A percentile compares a stretch with the other conserved stretches of the same genome.
Evolutionary conservation across 306 rosid species (phyloP).

Genomic region (Benincasa hispida): DNA sequence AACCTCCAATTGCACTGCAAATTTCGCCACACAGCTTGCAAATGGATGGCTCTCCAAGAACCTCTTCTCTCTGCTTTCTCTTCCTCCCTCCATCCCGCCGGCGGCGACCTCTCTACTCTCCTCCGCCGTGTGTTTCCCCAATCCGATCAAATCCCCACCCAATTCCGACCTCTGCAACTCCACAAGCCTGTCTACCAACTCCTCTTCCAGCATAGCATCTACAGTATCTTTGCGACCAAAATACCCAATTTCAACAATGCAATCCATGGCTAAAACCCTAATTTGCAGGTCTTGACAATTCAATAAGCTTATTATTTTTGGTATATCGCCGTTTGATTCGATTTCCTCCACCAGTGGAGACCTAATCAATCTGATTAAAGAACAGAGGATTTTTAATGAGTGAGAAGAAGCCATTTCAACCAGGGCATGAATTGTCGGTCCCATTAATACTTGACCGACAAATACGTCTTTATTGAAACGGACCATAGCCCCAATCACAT

Average conservation of each 20-base stretch:
- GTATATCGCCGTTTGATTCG: constrained; percentile 48
- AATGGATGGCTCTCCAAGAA: constrained; percentile 42
- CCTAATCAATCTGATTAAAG: constrained; percentile 41
- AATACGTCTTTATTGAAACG: constrained; percentile 82
- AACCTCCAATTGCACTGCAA: constrained; percentile 75
- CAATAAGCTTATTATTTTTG: constrained; percentile 37
- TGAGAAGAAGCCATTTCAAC: constrained; percentile 29
- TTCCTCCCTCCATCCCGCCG: constrained; percentile 19
- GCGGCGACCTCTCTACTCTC: constrained; percentile 11
- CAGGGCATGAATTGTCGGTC: constrained; percentile 37
- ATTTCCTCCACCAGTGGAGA: constrained; percentile 83
- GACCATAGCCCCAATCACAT: constrained; percentile 32
- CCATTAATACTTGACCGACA: constrained; percentile 66
- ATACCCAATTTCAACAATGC: constrained; percentile 70
- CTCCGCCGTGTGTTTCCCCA: constrained; percentile 10
- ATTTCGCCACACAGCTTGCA: constrained; percentile 72
- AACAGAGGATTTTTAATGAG: constrained; percentile 43
- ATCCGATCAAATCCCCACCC: constrained; percentile 42
- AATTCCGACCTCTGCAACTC: constrained; percentile 61
- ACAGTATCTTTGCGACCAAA: constrained; percentile 81
- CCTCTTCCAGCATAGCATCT: constrained; percentile 66
- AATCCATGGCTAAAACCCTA: constrained; percentile 37
- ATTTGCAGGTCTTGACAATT: constrained; percentile 16
- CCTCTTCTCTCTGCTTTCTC: constrained; percentile 16
- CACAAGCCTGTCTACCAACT: constrained; percentile 48